Conservation (phyloP, 1,139 yeast genomes). For the Debaryomycetaceae sp. region DNA sequence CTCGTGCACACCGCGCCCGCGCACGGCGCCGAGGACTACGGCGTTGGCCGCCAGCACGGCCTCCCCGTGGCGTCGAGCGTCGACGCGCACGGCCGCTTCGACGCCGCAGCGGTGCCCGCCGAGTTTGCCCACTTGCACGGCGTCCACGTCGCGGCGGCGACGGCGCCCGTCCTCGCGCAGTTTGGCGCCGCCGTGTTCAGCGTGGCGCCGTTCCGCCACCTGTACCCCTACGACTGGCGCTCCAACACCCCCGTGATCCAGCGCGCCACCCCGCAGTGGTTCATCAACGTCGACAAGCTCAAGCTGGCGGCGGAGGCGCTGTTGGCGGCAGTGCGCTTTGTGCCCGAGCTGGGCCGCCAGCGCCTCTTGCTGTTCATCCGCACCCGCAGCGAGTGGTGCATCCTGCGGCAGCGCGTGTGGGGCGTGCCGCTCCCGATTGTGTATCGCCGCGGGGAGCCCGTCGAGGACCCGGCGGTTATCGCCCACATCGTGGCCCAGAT, state of each 20-base stretch:
- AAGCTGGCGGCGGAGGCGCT: conserved; percentile 60
- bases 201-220: conserved; percentile 59
- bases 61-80: conserved; percentile 72
- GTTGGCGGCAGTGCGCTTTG: conserved; percentile 58
- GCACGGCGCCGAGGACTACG: conserved; percentile 92
- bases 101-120: conserved; percentile 36
- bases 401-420: conserved; percentile 96
- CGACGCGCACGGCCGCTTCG: conserved; percentile 66
- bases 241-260: conserved; percentile 93
- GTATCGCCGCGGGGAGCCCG: conserved; percentile 56
- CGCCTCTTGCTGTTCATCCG: conserved; percentile 69
- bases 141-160: conserved; percentile 51
- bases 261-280: conserved; percentile 96
- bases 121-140: conserved; percentile 47
- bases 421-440: conserved; percentile 96
- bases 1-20: conserved; percentile 97
- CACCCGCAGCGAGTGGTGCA: conserved; percentile 94
- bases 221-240: conserved; percentile 97
- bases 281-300: conserved; percentile 77
- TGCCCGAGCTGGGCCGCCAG: conserved; percentile 68
- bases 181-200: conserved; percentile 40
- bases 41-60: conserved; percentile 56
- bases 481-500: conserved; percentile 50
- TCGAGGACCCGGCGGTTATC: conserved; percentile 51
- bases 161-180: conserved; percentile 29